Base-by-base conservation (phyloP, 257 asterid genomes). In the Solanum ossicruentum region DNA sequence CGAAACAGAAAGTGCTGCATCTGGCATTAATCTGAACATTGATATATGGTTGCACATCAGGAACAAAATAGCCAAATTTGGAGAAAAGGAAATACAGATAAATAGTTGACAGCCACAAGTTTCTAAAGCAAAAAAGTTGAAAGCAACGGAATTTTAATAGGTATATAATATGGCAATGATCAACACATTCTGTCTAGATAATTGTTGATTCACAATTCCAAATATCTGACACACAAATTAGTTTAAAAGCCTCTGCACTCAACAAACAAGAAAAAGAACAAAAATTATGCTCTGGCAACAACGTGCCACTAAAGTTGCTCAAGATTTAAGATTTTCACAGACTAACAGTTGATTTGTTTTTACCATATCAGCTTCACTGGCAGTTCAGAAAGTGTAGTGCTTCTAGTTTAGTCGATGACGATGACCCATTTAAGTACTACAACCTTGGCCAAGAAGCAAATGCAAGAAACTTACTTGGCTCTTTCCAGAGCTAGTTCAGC, bases 401-500 rank as follows among this genome's bases (percentile, higher is more conserved):
- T 51, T 78, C 83, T 52, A 52, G 49, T 78, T 78, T 52, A 52
- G 57, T 52, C 47, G 65, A 26, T 52, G 65, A 78, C 52, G 47
- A 78, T 26, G 47, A 77, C 65, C 65, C 26, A 78, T 26, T 5
- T 52, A 47, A 52, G 49, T 28, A 10, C 26, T 16, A 78, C 65
- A 9, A 51, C 47, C 26, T 45, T 80, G 80, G 65, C 78, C 23
- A 86, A 84, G 84, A 80, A 84, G 71, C 39, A 23, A 41, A 80
- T 81, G 67, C 83, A 83, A 77, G 81, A 86, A 80, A 90, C 97
- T 95, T 89, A 97, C 99, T 97, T 95, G 88, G 99, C 99, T 90
- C 94, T 93, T 90, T 95, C 98, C 49, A 97, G 94, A 20, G 99
- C 98, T 90, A 95, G 88, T 90, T 97, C 99, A n/a, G 99, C 99